Percentiles rank a stretch among this genome's conserved stretches.
Evolutionary conservation across 371 early-diverging fungal genomes (phyloP).

Genomic region (Chytridium lagenaria): DNA sequence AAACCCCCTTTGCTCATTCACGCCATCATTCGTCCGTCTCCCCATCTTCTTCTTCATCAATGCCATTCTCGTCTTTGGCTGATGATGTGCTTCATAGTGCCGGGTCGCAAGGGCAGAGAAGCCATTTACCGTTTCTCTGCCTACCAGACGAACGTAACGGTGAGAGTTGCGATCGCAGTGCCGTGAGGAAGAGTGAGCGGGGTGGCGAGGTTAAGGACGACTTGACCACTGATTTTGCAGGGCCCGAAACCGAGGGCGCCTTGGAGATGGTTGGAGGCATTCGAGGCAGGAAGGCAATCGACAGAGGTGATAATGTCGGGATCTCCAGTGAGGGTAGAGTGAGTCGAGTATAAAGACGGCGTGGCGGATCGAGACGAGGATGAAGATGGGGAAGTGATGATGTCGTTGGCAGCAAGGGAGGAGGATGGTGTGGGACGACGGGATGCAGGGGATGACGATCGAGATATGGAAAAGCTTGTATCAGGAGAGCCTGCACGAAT

Average conservation of each 20-base stretch:
- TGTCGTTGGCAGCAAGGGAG: too few species aligned
- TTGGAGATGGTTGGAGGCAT: background rate
- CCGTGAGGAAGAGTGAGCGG: background rate
- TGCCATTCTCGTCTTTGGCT: too few species aligned
- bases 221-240: background rate
- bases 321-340: background rate
- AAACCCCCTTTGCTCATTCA: too few species aligned
- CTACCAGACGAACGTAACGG: background rate
- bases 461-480: background rate
- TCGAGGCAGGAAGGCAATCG: background rate
- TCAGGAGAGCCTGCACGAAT: background rate
- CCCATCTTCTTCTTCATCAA: too few species aligned
- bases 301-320: background rate
- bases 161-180: background rate
- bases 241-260: conserved; percentile 7
- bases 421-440: too few species aligned
- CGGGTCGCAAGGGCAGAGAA: background rate
- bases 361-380: too few species aligned
- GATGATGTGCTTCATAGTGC: too few species aligned
- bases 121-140: background rate
- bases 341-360: background rate
- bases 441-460: background rate
- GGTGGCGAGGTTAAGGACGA: background rate
- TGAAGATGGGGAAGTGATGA: too few species aligned
- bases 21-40: too few species aligned